Percentiles rank a stretch among this genome's conserved stretches.
Evolutionary conservation across 192 early-diverging fungal genomes (phyloP).

Genomic region (Coemansia sp.): DNA sequence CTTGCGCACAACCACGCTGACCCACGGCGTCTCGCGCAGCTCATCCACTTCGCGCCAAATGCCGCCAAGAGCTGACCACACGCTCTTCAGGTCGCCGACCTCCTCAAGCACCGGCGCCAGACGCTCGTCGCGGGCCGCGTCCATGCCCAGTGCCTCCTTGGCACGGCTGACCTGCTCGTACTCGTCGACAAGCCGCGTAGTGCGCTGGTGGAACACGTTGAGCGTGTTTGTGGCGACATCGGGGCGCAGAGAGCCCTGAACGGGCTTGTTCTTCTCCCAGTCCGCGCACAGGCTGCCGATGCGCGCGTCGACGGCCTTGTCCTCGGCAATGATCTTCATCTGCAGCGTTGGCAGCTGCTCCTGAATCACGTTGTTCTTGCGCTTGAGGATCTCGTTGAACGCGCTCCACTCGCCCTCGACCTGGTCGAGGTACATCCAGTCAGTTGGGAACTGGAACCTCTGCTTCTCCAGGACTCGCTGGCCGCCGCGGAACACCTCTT

Average conservation of each 20-base stretch:
- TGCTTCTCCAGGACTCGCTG: constrained; percentile 94
- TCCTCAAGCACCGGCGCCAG: constrained; percentile 90
- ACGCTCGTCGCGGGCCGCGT: constrained; percentile 65
- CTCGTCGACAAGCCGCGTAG: constrained; percentile 80
- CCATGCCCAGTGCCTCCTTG: constrained; percentile 92
- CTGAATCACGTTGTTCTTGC: constrained; percentile 90
- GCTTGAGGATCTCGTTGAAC: constrained; percentile 89
- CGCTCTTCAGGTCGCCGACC: constrained; percentile 84
- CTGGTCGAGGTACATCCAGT: constrained; percentile 96
- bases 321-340: constrained; percentile 93
- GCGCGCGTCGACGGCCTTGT: constrained; percentile 82
- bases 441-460: constrained; percentile 89
- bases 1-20: constrained; percentile 85
- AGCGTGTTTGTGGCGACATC: constrained; percentile 82
- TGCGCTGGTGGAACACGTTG: constrained; percentile 79
- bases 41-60: constrained; percentile 86
- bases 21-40: constrained; percentile 87
- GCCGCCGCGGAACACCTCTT: constrained; percentile 79
- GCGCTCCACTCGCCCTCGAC: constrained; percentile 97
- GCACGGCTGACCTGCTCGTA: constrained; percentile 86
- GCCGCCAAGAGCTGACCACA: constrained; percentile 82
- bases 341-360: constrained; percentile 94
- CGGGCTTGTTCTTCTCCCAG: constrained; percentile 95
- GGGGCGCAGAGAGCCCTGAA: constrained; percentile 89
- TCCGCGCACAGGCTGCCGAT: constrained; percentile 80